phyloP scores from a whole-genome alignment of 805 yeast species.

The Candida peoriensis region DNA sequence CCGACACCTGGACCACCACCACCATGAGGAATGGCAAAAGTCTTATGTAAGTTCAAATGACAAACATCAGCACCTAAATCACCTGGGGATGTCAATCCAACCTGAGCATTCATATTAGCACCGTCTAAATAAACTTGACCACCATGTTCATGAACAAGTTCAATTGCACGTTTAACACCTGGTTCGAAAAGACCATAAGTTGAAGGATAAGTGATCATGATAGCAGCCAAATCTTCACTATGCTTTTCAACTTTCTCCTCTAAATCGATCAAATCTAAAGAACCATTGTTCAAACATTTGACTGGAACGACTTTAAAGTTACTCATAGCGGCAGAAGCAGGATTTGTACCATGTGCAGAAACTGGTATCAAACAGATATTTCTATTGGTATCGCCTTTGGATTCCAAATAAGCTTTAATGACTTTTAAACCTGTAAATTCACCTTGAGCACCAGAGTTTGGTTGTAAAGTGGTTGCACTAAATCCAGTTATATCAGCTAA shows the following conservation, averaged over 20 bases:
- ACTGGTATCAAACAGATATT: constrained; percentile 93
- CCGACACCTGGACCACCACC: constrained; percentile 99
- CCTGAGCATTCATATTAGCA: constrained; percentile 99
- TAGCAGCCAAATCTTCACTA: constrained; percentile 70
- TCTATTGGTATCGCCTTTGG: constrained; percentile 66
- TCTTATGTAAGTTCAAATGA: constrained; percentile 93
- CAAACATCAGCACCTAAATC: constrained; percentile 98
- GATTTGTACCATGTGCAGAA: constrained; percentile 97
- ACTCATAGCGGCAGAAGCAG: constrained; percentile 97
- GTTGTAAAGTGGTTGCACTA: constrained; percentile 85
- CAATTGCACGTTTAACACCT: constrained; percentile 77
- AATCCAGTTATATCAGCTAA: constrained; percentile 91
- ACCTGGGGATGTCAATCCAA: constrained; percentile 95
- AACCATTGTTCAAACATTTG: constrained; percentile 81
- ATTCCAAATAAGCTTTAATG: constrained; percentile 69
- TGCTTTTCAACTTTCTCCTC: constrained; percentile 66
- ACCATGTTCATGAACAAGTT: constrained; percentile 78
- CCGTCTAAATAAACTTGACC: constrained; percentile 98
- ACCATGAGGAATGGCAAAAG: constrained; percentile 97
- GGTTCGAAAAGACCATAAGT: constrained; percentile 97
- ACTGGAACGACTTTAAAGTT: constrained; percentile 92
- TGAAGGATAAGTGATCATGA: constrained; percentile 97
- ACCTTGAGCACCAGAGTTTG: constrained; percentile 98
- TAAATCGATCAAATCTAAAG: constrained; percentile 77
- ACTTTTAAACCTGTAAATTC: constrained; percentile 92